A percentile compares a stretch with the other conserved stretches of the same genome.
phyloP scores from a whole-genome alignment of 2,329 filamentous ascomycete genomes.

The Metarhizium brunneum region DNA sequence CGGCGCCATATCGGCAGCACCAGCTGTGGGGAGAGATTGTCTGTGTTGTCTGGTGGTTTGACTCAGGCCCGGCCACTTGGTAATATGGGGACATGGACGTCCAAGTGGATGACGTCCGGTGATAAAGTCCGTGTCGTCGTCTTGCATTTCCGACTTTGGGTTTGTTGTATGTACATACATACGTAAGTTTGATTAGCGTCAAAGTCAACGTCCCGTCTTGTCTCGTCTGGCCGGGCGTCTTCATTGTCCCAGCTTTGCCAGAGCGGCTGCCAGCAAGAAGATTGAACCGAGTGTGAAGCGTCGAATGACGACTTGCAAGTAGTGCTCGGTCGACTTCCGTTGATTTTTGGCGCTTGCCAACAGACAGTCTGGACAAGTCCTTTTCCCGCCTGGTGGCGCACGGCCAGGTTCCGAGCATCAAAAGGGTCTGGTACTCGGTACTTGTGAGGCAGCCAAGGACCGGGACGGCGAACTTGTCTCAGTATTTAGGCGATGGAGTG shows the following conservation, averaged over 20 bases:
- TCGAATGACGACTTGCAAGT: background rate
- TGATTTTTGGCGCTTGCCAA: background rate
- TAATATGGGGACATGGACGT: background rate
- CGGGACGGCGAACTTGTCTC: background rate
- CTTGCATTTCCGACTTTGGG: background rate
- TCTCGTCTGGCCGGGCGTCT: background rate
- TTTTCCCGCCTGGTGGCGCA: background rate
- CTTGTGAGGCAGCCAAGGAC: too few relatives aligned
- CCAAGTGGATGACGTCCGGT: background rate
- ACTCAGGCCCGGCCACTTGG: background rate
- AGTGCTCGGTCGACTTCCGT: conserved; percentile 10
- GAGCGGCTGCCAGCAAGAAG: background rate
- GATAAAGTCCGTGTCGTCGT: background rate
- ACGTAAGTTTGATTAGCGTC: too few relatives aligned
- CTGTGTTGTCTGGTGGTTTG: background rate
- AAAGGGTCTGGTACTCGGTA: too few relatives aligned
- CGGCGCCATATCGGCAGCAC: conserved; percentile 1
- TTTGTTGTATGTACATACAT: too few relatives aligned
- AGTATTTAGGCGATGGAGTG: background rate
- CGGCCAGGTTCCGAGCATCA: conserved; percentile 8
- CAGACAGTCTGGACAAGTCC: background rate
- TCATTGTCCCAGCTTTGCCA: background rate
- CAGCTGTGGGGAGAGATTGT: background rate
- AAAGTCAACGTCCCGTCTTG: too few relatives aligned
- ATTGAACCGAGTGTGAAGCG: background rate